Conservation (phyloP, 2,329 filamentous ascomycete genomes). For the Neopestalotiopsis sp. region DNA sequence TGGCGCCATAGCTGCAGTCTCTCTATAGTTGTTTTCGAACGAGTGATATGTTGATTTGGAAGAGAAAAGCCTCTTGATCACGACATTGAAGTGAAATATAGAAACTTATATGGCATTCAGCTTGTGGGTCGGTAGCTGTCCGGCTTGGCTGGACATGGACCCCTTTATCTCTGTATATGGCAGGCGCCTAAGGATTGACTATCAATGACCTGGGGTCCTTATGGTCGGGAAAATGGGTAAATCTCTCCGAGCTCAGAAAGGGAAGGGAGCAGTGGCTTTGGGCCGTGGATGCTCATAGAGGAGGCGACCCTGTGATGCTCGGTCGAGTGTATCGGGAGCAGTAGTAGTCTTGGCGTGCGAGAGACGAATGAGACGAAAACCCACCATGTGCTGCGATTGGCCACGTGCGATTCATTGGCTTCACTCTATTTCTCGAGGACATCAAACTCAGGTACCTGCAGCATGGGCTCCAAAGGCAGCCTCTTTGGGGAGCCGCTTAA, state of each 20-base stretch:
- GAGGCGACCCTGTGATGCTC: conserved; percentile 20
- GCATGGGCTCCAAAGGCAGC: conserved; percentile 6
- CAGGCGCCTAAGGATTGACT: conserved; percentile 13
- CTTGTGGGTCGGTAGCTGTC: conserved; percentile 5
- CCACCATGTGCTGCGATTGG: conserved; percentile 13
- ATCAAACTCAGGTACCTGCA: conserved; percentile 13
- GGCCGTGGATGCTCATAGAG: conserved; percentile 23
- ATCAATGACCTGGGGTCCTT: conserved; percentile 21
- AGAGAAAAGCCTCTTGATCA: conserved; percentile 18
- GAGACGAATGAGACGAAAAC: neutral
- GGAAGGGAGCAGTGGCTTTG: conserved; percentile 23
- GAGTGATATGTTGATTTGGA: conserved; percentile 23
- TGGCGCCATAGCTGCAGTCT: conserved; percentile 35
- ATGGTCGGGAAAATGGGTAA: conserved; percentile 32
- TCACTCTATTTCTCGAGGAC: conserved; percentile 13
- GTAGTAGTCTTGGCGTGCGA: neutral
- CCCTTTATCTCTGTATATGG: conserved; percentile 23
- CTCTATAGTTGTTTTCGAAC: conserved; percentile 24
- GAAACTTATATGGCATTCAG: conserved; percentile 30
- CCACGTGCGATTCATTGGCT: conserved; percentile 13
- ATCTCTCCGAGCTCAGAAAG: conserved; percentile 37
- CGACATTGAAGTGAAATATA: conserved; percentile 24
- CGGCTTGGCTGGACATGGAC: conserved; percentile 17
- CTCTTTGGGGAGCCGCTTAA: conserved; percentile 18
- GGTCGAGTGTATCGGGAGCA: conserved; percentile 11